These are phyloP conservation scores for Lachancea dasiensis DNA, from an alignment of 805 yeast species.

Conservation along the genomic window DNA sequence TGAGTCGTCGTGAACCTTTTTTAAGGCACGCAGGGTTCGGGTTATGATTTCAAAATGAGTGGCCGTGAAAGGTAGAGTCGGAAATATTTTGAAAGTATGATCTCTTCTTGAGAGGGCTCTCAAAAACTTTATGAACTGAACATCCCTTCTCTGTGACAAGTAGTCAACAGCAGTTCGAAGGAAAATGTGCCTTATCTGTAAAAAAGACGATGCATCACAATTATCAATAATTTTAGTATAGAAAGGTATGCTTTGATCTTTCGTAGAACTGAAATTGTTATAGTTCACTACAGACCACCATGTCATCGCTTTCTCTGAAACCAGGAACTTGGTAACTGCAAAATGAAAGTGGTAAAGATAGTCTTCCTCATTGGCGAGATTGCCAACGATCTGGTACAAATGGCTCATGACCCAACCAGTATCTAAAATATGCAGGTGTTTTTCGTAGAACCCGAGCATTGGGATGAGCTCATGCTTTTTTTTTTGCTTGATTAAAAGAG, in stretches of 20 bases:
- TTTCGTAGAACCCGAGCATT: slow-evolving; percentile 6
- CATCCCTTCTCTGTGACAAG: slow-evolving; percentile 11
- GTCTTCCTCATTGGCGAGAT: slow-evolving; percentile 12
- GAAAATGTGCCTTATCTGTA: slow-evolving; percentile 18
- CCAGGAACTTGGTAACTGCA: slow-evolving; percentile 19
- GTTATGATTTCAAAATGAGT: slow-evolving; percentile 10
- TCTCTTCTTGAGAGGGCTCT: slow-evolving; percentile 18
- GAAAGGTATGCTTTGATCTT: slow-evolving; percentile 14
- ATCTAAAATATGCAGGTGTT: slow-evolving; percentile 9
- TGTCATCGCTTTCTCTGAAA: slow-evolving; percentile 17
- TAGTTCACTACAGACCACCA: slow-evolving; percentile 32
- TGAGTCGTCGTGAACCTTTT: slow-evolving; percentile 12
- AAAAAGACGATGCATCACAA: slow-evolving; percentile 23
- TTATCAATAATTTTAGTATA: slow-evolving; percentile 15
- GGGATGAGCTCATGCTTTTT: neutral
- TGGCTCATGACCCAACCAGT: slow-evolving; percentile 21
- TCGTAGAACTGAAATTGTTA: slow-evolving; percentile 17
- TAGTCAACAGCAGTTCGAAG: slow-evolving; percentile 15
- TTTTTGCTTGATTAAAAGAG: slow-evolving; percentile 4
- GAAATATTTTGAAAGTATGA: slow-evolving; percentile 5
- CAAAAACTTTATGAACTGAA: slow-evolving; percentile 14
- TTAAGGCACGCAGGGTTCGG: slow-evolving; percentile 14
- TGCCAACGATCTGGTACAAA: slow-evolving; percentile 20
- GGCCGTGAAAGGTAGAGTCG: slow-evolving; percentile 4
- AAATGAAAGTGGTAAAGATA: slow-evolving; percentile 25